phyloP scores from a whole-genome alignment of 2,329 filamentous ascomycete species.

The Dothideomycetes sp. region DNA sequence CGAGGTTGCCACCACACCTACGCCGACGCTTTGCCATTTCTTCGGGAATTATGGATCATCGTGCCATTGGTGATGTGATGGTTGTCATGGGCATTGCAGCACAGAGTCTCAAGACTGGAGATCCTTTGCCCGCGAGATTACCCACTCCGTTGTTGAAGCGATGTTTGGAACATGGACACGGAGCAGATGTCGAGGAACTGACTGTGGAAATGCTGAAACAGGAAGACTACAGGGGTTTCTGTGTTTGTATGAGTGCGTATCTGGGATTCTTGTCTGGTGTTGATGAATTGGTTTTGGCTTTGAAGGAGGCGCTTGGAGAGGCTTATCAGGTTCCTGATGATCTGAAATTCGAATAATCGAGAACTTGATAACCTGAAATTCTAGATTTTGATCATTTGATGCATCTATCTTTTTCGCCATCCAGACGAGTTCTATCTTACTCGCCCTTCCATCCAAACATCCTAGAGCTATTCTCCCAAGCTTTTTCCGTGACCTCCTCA shows the following conservation, averaged over 20 bases:
- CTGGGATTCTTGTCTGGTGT: conserved; percentile 10
- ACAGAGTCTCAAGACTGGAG: conserved; percentile 39
- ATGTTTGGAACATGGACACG: conserved; percentile 13
- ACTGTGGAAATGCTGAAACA: conserved; percentile 5
- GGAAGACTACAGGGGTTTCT: conserved; percentile 9
- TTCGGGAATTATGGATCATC: conserved; percentile 35
- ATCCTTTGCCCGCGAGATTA: conserved; percentile 40
- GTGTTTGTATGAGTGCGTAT: conserved; percentile 12
- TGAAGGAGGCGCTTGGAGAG: conserved; percentile 12
- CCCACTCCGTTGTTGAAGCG: conserved; percentile 37
- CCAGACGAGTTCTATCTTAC: no score
- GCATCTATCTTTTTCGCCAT: no score
- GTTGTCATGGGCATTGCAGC: conserved; percentile 40
- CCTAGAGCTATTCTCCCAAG: conserved; percentile 29
- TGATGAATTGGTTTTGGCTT: conserved; percentile 11
- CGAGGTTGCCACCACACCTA: conserved; percentile 30
- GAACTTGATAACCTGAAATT: no score
- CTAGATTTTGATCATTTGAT: no score
- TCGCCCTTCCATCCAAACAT: conserved; percentile 23
- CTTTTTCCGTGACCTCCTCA: conserved; percentile 35
- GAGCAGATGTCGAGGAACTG: conserved; percentile 4
- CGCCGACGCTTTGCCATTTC: conserved; percentile 32
- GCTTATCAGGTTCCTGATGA: conserved; percentile 13
- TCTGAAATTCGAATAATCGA: neutral
- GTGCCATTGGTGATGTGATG: conserved; percentile 43